phyloP scores from a whole-genome alignment of 192 early-diverging fungal species.

The Podila verticillata region DNA sequence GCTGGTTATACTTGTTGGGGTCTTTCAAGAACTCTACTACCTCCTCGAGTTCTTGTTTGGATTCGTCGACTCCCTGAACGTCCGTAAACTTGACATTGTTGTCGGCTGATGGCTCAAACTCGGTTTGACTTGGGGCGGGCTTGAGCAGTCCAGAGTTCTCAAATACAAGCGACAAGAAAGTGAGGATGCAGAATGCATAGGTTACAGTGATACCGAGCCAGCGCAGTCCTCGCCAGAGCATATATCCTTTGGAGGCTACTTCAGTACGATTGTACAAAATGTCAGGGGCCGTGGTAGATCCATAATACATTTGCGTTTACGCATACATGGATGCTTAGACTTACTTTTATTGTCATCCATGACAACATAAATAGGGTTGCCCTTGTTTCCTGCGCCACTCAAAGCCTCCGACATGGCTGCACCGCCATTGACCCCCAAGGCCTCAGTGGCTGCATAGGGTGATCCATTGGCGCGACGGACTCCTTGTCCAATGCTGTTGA shows the following conservation, averaged over 20 bases:
- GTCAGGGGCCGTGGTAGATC: background rate
- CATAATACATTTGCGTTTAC: background rate
- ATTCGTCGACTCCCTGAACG: constrained; percentile 98
- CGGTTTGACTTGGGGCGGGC: constrained; percentile 63
- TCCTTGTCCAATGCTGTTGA: constrained; percentile 21
- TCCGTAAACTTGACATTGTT: constrained; percentile 88
- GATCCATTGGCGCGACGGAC: constrained; percentile 21
- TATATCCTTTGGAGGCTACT: constrained; percentile 57
- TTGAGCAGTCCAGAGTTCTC: constrained; percentile 79
- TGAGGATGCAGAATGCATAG: constrained; percentile 78
- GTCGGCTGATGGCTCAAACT: constrained; percentile 65
- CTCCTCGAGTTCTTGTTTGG: constrained; percentile 97
- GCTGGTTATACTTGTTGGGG: constrained; percentile 88
- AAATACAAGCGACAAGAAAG: constrained; percentile 70
- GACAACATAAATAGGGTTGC: constrained; percentile 69
- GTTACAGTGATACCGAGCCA: constrained; percentile 70
- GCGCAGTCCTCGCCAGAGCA: constrained; percentile 66
- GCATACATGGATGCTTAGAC: background rate
- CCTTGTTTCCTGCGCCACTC: constrained; percentile 58
- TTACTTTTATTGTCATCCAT: constrained; percentile 63
- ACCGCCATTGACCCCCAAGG: constrained; percentile 29
- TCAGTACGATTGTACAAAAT: background rate
- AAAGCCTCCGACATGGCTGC: constrained; percentile 32
- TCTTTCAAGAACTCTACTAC: constrained; percentile 95
- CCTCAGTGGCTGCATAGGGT: constrained; percentile 2